These are phyloP conservation scores for Luffa acutangula DNA, from an alignment of 306 rosid genomes.

Conservation along the genomic window DNA sequence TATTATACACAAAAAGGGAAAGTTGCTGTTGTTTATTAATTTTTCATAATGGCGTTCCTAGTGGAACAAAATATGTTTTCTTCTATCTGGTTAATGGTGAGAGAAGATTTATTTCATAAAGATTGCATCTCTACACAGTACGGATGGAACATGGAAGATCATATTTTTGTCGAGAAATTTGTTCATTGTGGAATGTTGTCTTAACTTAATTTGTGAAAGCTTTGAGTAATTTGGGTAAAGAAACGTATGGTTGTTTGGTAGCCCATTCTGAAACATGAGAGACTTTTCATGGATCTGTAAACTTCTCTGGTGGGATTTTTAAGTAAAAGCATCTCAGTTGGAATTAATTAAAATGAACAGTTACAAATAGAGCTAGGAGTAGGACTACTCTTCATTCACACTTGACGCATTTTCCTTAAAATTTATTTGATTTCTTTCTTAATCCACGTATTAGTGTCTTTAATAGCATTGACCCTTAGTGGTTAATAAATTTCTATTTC, in stretches of 20 bases:
- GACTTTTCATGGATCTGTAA: neutral
- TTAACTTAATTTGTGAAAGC: neutral
- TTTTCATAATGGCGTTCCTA: neutral
- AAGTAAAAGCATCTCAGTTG: neutral
- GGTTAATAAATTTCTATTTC: too few species aligned
- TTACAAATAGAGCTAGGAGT: neutral
- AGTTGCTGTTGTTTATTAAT: neutral
- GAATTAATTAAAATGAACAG: neutral
- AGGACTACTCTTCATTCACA: neutral
- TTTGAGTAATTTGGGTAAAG: neutral
- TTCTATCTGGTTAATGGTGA: neutral
- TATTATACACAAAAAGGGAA: neutral
- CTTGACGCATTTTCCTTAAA: neutral
- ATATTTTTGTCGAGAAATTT: neutral
- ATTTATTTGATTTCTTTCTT: neutral
- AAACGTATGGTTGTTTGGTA: neutral
- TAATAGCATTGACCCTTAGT: neutral
- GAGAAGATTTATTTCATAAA: neutral
- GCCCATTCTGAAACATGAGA: neutral
- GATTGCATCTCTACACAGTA: neutral
- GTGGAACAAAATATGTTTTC: neutral
- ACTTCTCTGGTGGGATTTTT: neutral
- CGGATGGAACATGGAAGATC: neutral
- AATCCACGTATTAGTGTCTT: neutral
- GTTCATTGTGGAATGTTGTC: neutral